Evolutionary conservation across 331 rosid species (phyloP), one percentile per base, ranked within the genome.

Genomic region (Quercus phellos): DNA sequence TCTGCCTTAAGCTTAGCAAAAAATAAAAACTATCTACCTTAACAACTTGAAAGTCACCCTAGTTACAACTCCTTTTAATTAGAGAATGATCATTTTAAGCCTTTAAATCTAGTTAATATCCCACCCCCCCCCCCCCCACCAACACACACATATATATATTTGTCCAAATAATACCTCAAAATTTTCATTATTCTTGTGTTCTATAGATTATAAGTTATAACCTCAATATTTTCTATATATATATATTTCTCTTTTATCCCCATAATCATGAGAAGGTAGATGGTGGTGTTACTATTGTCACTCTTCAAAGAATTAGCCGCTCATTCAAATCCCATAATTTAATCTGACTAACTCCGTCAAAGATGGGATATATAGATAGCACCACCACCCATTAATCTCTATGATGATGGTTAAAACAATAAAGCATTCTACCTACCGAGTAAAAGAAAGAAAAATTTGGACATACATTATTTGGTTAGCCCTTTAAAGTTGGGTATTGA

Each of bases 401-500:
- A 72, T 73, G 51, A 82, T 82, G 81, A 82, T 72, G 72, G 82
- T 50, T 78, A 82, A 72, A 73, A 77, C 72, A 81, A 30, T 74
- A 78, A 38, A 74, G 74, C 17, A 46, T 59, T 54, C 56, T 74
- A 74, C 68, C 82, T 21, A 34, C 43, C 22, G 59, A 78, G 71
- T 30, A 60, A 75, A 46, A 50, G 50, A 56, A 26, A 18, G 29
- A 56, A 74, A 74, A 59, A 2, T 43, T 81, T 69, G 63, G 72
- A 42, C 54, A 53, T 50, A 38, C 63, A 29, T 73, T 4, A 22
- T 55, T 30, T 55, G 53, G 70, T 7, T 64, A 77, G 32, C 73
- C 73, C 64, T 42, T 64, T 27, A 73, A 82, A 82, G 79, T 50
- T 68, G 38, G 63, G 51, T 51, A 9, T n/a, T 72, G 4, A 43